phyloP scores from a whole-genome alignment of 352 stramenopile species.

The Pythium chondricola region DNA sequence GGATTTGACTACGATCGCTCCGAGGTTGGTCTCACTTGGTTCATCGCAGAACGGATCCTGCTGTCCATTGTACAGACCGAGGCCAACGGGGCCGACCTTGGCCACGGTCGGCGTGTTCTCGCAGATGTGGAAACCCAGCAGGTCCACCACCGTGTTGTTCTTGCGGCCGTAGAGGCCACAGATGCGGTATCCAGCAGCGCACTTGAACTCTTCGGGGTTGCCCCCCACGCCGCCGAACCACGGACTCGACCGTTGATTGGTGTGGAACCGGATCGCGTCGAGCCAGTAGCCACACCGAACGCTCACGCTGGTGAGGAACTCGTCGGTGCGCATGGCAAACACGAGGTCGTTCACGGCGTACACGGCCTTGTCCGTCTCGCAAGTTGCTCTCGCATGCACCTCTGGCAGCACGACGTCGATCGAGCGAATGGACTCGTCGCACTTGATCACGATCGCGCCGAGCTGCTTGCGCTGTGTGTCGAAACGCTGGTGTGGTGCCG shows the following conservation, averaged over 20 bases:
- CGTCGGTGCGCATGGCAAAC: conserved; percentile 32
- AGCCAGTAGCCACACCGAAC: conserved; percentile 47
- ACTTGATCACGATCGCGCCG: conserved; percentile 30
- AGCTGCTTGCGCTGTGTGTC: conserved; percentile 3
- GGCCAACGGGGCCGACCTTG: conserved; percentile 27
- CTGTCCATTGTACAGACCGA: conserved; percentile 42
- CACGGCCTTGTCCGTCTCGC: conserved; percentile 5
- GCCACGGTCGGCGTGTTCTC: background rate
- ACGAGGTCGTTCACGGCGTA: conserved; percentile 37
- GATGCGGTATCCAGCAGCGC: conserved; percentile 23
- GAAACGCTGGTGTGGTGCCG: conserved; percentile 11
- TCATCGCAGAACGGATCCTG: conserved; percentile 24
- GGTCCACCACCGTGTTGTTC: conserved; percentile 29
- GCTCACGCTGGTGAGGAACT: conserved; percentile 34
- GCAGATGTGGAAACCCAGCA: conserved; percentile 20
- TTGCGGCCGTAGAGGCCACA: conserved; percentile 33
- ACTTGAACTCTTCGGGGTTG: conserved; percentile 20
- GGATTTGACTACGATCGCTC: conserved; percentile 31
- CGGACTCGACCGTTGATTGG: conserved; percentile 32
- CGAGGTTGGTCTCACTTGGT: conserved; percentile 21
- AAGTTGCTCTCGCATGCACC: conserved; percentile 10
- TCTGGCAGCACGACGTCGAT: conserved; percentile 26
- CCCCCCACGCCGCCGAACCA: conserved; percentile 37
- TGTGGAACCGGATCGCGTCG: conserved; percentile 40
- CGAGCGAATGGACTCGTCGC: conserved; percentile 28